Percentiles rank a stretch among this genome's conserved stretches.
These are phyloP conservation scores for Mortierella sp. DNA, from an alignment of 371 early-diverging fungal genomes.

Conservation along the genomic window DNA sequence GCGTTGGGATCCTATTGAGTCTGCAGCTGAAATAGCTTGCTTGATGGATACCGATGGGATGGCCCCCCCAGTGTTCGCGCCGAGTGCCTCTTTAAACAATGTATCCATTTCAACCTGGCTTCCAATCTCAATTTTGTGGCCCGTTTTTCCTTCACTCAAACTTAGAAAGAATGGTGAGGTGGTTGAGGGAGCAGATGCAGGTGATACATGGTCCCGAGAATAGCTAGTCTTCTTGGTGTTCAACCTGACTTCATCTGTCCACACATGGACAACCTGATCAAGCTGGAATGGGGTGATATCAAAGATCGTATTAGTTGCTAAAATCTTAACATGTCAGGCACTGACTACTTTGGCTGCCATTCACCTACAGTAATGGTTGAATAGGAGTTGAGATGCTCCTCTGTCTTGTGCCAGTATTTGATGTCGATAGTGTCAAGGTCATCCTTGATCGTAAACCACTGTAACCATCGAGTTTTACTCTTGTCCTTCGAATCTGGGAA, in stretches of 20 bases:
- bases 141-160: slow-evolving; percentile 34
- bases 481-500: slow-evolving; percentile 25
- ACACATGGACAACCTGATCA: slow-evolving; percentile 44
- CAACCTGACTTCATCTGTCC: slow-evolving; percentile 45
- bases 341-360: neutral
- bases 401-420: slow-evolving; percentile 46
- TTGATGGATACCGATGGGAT: slow-evolving; percentile 24
- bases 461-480: slow-evolving; percentile 23
- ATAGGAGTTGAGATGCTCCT: slow-evolving; percentile 30
- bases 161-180: slow-evolving; percentile 30
- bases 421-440: slow-evolving; percentile 43
- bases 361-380: slow-evolving; percentile 25
- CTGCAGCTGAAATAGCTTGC: slow-evolving; percentile 13
- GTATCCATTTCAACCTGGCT: slow-evolving; percentile 16
- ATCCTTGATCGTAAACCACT: slow-evolving; percentile 45
- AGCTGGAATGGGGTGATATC: slow-evolving; percentile 20
- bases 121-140: slow-evolving; percentile 39
- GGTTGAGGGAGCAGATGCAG: slow-evolving; percentile 8
- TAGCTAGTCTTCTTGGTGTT: slow-evolving; percentile 3
- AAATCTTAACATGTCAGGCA: neutral
- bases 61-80: slow-evolving; percentile 27
- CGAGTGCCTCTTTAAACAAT: slow-evolving; percentile 26
- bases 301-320: neutral
- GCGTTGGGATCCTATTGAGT: slow-evolving; percentile 8
- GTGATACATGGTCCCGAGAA: neutral